Base-by-base conservation (phyloP, 331 rosid species). In the Cydonia oblonga region DNA sequence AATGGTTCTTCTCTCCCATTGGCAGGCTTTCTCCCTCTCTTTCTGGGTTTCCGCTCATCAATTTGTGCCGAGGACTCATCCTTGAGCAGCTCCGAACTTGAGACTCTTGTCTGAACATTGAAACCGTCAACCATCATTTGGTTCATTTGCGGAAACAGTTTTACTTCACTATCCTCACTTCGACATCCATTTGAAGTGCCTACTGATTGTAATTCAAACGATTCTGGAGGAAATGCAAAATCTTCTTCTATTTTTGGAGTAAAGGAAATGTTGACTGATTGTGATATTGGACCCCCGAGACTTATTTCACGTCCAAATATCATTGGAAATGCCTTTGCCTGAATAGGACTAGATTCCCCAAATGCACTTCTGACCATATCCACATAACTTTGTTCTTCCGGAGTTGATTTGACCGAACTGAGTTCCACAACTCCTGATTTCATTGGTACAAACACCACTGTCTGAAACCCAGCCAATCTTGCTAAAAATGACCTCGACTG, bases 21-120 rank as follows among this genome's bases (percentile, higher is more conserved):
- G n/a, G 98, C 93, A 28, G 98, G 98, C 79, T 92, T 92, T 76
- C 98, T 84, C 66, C 98, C 98, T 76, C 98, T 86, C 83, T 92
- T 92, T 63, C 96, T 87, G 9, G 98, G 98, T 74, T 93, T 93
- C 62, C 86, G 79, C 75, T 93, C 98, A 66, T 90, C 98, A 29
- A 82, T 82, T 70, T 77, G 97, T 70, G 87, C 75, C 1, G 88
- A 83, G 9, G 88, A 82, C 30, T 93, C 98, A 51, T 93, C 98
- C 69, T 82, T 87, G 13, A 87, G 84, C 5, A 84, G 81, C 71
- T 93, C 98, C 38, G 75, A 25, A 75, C 79, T 78, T 30, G 96
- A 85, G 68, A 76, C 84, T 68, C 86, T 84, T 2, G 84, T 72
- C 63, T 85, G 96, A 42, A 90, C 75, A 82, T 78, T 90, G 70